Evolutionary conservation across 2,329 filamentous ascomycete species (phyloP), one percentile per base, ranked within the genome.

Genomic region (Penicillium sp.): DNA sequence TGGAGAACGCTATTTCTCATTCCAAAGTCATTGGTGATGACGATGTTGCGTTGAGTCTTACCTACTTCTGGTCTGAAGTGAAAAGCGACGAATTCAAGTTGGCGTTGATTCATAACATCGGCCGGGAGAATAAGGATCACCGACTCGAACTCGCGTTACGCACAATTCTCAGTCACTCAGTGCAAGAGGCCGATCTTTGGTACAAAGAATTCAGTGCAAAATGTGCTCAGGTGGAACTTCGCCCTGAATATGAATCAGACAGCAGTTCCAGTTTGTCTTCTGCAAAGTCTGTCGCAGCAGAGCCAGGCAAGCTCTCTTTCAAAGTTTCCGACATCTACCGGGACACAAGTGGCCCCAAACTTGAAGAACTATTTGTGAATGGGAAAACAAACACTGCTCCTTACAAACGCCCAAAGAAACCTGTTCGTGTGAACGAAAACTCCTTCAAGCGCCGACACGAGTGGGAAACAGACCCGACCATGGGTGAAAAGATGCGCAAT

Each of bases 211-310:
- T 61, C 56, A 10, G 26, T 13, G 31, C 48, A 11, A 29, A 53
- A 2, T 37, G 31, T 26, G 43, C 47, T 14, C 26, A 19, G 5
- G 23, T 25, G 16, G 16, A 19, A n/a, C 29, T 37, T 6, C 37
- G 51, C 25, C n/a, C 45, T 9, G 47, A 44, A n/a, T 27, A 49
- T 37, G 29, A 51, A 27, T 57, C 63, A 25, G 66, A 62, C 42
- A 75, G 69, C 21, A 67, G 69, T 13, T 76, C 75, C 16, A 77
- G 73, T 13, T 57, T 77, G 23, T 78, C 77, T 35, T 74, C 76
- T 9, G 72, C 72, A 10, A 72, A 75, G 43, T 75, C 76, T 5
- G 61, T 75, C 33, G 69, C 73, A 39, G 67, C 66, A 47, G 73
- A 69, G 21, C 66, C 67, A 50, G 64, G 63, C n/a, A 68, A 69